Evolutionary conservation across 2,329 filamentous ascomycete species (phyloP), one percentile per base, ranked within the genome.

Genomic region (Penicillium vulpinum): DNA sequence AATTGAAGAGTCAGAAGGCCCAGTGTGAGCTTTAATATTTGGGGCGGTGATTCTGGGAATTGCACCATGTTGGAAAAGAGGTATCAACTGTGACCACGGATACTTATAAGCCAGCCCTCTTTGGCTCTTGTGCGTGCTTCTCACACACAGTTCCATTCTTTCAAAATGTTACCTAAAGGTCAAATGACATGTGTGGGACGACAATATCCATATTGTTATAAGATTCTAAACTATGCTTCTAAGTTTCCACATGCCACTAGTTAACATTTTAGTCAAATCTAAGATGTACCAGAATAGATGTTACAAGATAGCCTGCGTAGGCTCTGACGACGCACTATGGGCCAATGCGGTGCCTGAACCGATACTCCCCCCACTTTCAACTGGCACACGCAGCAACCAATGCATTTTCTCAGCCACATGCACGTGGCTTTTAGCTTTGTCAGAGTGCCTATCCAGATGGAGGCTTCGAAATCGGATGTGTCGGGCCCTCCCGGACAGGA

Each of bases 401-500:
- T 51, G 26, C 21, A 16, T 7, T 22, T 21, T 51, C 13, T 33
- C 57, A 53, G 57, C 57, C 44, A 54, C 28, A 36, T 31, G 15
- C 49, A 59, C 49, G 45, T 57, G 54, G 54, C 33, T 40, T 40
- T 28, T 31, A 22, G 29, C 35, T 35, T 41, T 35, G 28, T 40
- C 29, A 6, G 26, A 4, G 21, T 22, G 28, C n/a, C 7, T 21
- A n/a, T n/a, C n/a, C n/a, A 8, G 31, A 16, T 6, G 13, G 8
- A 45, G 22, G 1, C 11, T 16, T 31, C 2, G 11, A 49, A 29
- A 22, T 28, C 13, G 5, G n/a, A 35, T 40, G 26, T 36, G 41
- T 33, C 29, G 28, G 46, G n/a, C 31, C 18, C 28, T 31, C 43
- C 28, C 28, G 18, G 16, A 16, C 13, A 31, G 18, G 18, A 22